Evolutionary conservation across 495 filamentous ascomycete genomes (phyloP).

Genomic region (Penicillium manginii): DNA sequence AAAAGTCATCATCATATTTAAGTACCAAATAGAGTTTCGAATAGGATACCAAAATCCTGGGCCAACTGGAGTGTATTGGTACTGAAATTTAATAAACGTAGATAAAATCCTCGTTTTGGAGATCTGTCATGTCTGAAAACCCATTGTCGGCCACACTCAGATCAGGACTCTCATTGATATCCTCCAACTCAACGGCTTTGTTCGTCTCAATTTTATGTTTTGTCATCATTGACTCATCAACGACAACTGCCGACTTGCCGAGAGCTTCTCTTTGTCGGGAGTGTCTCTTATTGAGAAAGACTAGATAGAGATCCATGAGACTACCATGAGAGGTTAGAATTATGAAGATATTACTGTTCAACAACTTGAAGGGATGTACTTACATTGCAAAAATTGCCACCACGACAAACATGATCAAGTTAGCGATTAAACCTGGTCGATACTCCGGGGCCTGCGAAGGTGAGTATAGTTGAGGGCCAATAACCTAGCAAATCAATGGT

Average conservation of each 20-base stretch:
- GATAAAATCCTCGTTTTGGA: conserved; percentile 36
- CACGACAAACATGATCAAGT: conserved; percentile 29
- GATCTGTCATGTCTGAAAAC: conserved; percentile 30
- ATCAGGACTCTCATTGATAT: conserved; percentile 9
- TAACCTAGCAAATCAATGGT: not conserved
- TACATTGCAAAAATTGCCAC: conserved; percentile 28
- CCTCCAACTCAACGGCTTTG: conserved; percentile 27
- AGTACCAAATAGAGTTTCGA: too few species aligned
- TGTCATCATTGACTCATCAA: conserved; percentile 28
- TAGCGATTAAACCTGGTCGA: conserved; percentile 30
- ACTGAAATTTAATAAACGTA: conserved; percentile 25
- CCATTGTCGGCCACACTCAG: conserved; percentile 21
- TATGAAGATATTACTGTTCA: too few species aligned
- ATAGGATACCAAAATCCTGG: too few species aligned
- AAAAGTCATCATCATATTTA: too few species aligned
- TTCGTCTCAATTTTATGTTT: conserved; percentile 16
- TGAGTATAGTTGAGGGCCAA: conserved; percentile 31
- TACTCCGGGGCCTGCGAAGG: conserved; percentile 28
- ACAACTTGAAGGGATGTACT: not conserved
- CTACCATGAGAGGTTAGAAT: conserved; percentile 1
- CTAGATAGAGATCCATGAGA: conserved; percentile 44
- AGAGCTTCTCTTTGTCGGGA: conserved; percentile 43
- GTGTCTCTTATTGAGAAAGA: conserved; percentile 51
- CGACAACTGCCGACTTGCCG: conserved; percentile 25
- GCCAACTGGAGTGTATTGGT: too few species aligned